Evolutionary conservation across 2,329 filamentous ascomycete genomes (phyloP).

Genomic region (Penicillium polonicum): DNA sequence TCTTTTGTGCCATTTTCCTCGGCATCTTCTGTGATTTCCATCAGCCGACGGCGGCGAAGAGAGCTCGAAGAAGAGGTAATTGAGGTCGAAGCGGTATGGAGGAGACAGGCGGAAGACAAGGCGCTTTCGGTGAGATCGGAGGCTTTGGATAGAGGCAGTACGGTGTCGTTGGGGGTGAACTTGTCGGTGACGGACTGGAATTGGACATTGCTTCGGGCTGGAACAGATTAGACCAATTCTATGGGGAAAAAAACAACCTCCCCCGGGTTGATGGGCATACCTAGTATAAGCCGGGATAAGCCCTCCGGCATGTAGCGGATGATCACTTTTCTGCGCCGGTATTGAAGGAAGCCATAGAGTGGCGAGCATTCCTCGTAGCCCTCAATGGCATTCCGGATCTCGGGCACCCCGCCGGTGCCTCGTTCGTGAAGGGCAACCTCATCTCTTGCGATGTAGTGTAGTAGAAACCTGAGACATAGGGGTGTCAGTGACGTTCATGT

Average conservation of each 20-base stretch:
- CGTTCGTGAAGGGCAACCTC: conserved; percentile 74
- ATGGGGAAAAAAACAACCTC: not conserved
- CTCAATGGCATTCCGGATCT: conserved; percentile 75
- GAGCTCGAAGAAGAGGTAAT: conserved; percentile 83
- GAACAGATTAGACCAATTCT: conserved; percentile 11
- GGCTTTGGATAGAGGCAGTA: conserved; percentile 71
- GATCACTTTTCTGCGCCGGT: conserved; percentile 83
- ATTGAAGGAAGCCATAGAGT: conserved; percentile 87
- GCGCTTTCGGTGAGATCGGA: conserved; percentile 84
- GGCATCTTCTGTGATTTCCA: conserved; percentile 92
- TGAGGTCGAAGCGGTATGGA: conserved; percentile 84
- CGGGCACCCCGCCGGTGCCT: conserved; percentile 78
- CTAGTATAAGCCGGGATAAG: conserved; percentile 88
- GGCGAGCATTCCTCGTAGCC: conserved; percentile 81
- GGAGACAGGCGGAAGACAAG: conserved; percentile 80
- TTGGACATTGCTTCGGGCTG: conserved; percentile 77
- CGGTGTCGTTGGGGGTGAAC: conserved; percentile 83
- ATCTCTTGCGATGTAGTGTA: conserved; percentile 88
- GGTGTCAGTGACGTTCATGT: conserved; percentile 4
- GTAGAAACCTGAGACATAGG: conserved; percentile 70
- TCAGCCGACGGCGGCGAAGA: conserved; percentile 70
- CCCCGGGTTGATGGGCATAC: conserved; percentile 55
- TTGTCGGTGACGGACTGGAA: conserved; percentile 61
- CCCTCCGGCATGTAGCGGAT: conserved; percentile 91
- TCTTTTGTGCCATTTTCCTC: conserved; percentile 66